Evolutionary conservation across 768 basidiomycete species (phyloP), one percentile per base, ranked within the genome.

Genomic region (Rhodotorula diobovata): DNA sequence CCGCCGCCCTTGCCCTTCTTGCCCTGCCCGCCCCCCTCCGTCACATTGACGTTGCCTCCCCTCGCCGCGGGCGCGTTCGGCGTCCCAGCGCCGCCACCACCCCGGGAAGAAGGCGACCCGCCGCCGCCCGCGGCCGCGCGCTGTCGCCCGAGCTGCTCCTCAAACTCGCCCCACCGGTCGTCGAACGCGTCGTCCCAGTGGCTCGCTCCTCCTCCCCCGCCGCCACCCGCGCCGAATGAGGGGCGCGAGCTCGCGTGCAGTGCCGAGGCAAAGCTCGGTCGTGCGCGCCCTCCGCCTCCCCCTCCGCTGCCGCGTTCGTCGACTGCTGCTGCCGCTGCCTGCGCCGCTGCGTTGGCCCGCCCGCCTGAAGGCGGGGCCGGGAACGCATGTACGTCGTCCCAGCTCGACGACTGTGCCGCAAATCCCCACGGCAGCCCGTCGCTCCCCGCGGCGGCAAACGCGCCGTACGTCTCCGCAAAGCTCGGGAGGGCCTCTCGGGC

Each of bases 241-340:
- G 64, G 34, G 35, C 56, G 57, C 15, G 69, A 66, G 6, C 56
- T 43, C 25, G 69, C 61, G 28, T 89, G 87, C 67, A 89, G 80
- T 0, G 90, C 88, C 18, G 89, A 87, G 21, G 91, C 91, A 79
- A 93, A 93, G 74, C 89, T 91, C 66, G 89, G 83, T 28, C 84
- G 82, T 34, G 90, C 90, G 91, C 92, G 30, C 89, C 89, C 15
- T 74, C 54, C 9, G 76, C 48, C n/a, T 57, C 51, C 28, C 66
- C 20, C 20, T 57, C 12, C 16, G 57, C 18, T 18, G 2, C 14
- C 41, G 41, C 18, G 14, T 18, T 43, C 41, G 41, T 43, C 41
- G 18, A 66, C 32, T 20, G 69, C 37, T 16, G 63, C 35, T 1
- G 41, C 39, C 16, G 51, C 62, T 12, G 67, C 25, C 21, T 60